Percentiles rank a stretch among this genome's conserved stretches.
Evolutionary conservation across 495 filamentous ascomycete genomes (phyloP).

Genomic region (Penicillium waksmanii): DNA sequence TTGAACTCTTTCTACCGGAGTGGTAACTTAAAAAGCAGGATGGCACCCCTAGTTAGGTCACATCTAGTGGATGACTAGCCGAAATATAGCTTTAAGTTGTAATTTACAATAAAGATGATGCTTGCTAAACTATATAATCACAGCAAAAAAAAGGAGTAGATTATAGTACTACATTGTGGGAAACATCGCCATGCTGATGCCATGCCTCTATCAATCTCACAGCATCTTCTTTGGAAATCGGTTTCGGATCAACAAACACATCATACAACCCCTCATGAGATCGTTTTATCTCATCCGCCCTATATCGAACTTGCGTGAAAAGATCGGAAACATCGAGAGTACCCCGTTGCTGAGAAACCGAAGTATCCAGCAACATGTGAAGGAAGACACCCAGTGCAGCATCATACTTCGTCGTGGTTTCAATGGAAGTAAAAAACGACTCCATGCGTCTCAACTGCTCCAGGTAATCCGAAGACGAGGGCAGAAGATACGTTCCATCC

Average conservation of each 20-base stretch:
- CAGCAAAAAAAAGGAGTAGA: no score
- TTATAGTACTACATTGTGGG: no score
- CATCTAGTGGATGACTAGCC: no score
- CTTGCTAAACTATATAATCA: no score
- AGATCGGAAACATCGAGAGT: not conserved
- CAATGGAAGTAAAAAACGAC: not conserved
- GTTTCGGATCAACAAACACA: not conserved
- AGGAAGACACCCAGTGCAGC: not conserved
- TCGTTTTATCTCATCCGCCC: not conserved
- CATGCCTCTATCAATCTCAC: not conserved
- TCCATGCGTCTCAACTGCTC: not conserved
- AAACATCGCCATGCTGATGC: not conserved
- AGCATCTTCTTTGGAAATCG: not conserved
- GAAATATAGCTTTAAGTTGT: no score
- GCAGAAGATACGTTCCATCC: not conserved
- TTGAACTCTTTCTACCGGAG: no score
- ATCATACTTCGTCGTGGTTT: not conserved
- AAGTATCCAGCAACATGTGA: not conserved
- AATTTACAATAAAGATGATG: no score
- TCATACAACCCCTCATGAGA: not conserved
- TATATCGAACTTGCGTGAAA: not conserved
- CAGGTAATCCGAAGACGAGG: not conserved
- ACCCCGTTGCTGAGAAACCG: not conserved
- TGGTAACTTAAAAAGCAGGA: no score
- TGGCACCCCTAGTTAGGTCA: no score